phyloP scores from a whole-genome alignment of 2,329 filamentous ascomycete species.

The Diplocarpon mali region DNA sequence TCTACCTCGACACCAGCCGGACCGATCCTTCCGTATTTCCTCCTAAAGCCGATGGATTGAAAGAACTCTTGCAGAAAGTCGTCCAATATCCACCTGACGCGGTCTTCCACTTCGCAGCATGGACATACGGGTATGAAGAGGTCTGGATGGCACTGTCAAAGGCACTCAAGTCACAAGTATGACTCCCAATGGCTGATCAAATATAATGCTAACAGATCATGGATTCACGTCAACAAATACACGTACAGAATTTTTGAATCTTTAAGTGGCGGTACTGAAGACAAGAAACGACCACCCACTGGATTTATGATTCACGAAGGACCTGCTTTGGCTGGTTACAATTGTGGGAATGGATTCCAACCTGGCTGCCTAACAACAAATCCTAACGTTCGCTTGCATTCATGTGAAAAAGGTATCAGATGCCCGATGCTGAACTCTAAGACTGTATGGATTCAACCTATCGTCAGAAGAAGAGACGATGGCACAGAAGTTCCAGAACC shows the following conservation, averaged over 20 bases:
- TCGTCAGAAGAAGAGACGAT: conserved; percentile 52
- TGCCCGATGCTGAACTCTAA: conserved; percentile 41
- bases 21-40: conserved; percentile 37
- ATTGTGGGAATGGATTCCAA: conserved; percentile 59
- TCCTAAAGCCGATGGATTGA: conserved; percentile 62
- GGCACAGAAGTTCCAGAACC: conserved; percentile 59
- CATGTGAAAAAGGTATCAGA: conserved; percentile 65
- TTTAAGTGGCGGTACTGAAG: conserved; percentile 37
- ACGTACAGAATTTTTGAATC: conserved; percentile 62
- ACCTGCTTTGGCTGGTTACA: conserved; percentile 59
- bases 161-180: conserved; percentile 52
- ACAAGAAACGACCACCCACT: conserved; percentile 28
- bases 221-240: conserved; percentile 77
- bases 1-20: conserved; percentile 87
- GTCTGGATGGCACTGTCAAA: conserved; percentile 77
- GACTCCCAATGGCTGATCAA: background rate
- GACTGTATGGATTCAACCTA: conserved; percentile 67
- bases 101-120: conserved; percentile 73
- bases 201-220: conserved; percentile 7
- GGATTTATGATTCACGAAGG: conserved; percentile 44
- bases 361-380: conserved; percentile 62
- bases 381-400: conserved; percentile 59
- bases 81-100: conserved; percentile 59
- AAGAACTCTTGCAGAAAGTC: conserved; percentile 62
- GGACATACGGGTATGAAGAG: conserved; percentile 91